Conservation (phyloP, 257 asterid genomes). For the Penstemon barbatus region DNA sequence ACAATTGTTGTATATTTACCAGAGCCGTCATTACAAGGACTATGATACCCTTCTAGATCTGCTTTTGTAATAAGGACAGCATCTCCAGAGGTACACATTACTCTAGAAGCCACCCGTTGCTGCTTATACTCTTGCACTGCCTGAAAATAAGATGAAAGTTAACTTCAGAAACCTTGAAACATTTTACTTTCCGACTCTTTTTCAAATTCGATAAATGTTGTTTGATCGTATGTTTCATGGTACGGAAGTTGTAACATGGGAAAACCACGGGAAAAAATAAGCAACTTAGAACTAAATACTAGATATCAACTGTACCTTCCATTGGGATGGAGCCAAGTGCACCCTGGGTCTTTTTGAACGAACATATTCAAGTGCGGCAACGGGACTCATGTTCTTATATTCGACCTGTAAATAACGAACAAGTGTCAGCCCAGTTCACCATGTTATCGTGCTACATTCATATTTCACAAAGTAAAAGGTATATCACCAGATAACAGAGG, state of each 20-base stretch:
- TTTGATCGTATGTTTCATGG: too few relatives aligned
- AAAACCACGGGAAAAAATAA: background rate
- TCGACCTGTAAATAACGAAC: slow-evolving; percentile 57
- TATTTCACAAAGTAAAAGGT: background rate
- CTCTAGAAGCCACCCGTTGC: slow-evolving; percentile 44
- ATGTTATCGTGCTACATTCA: background rate
- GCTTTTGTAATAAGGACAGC: slow-evolving; percentile 81
- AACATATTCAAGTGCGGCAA: slow-evolving; percentile 76
- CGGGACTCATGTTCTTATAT: slow-evolving; percentile 81
- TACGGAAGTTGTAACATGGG: too few relatives aligned
- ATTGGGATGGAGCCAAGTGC: slow-evolving; percentile 77
- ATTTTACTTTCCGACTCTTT: background rate
- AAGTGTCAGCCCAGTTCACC: background rate
- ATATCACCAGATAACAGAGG: slow-evolving; percentile 77
- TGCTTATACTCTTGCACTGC: slow-evolving; percentile 84
- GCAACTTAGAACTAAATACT: background rate
- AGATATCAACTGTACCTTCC: slow-evolving; percentile 58
- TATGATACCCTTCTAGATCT: slow-evolving; percentile 85
- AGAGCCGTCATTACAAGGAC: slow-evolving; percentile 42
- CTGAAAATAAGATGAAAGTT: slow-evolving; percentile 41
- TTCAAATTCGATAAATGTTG: too few relatives aligned
- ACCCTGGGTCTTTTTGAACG: slow-evolving; percentile 87
- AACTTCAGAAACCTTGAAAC: slow-evolving; percentile 1
- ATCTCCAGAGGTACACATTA: slow-evolving; percentile 59
- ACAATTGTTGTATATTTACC: slow-evolving; percentile 48